phyloP scores from a whole-genome alignment of 257 asterid genomes.

The Solanum clarkiae region DNA sequence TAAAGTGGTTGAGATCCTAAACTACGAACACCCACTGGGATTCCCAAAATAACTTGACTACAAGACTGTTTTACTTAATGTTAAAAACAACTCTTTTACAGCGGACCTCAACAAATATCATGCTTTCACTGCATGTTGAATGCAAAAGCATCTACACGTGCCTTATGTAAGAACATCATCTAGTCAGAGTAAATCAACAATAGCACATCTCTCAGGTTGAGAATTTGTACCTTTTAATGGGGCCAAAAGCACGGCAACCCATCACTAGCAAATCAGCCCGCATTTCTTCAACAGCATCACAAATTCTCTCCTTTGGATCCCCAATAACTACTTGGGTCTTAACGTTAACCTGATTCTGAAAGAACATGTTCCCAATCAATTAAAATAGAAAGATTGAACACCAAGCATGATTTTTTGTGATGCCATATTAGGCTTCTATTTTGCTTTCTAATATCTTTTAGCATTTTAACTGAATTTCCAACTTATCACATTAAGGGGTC shows the following conservation, averaged over 20 bases:
- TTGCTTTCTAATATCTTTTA: background rate
- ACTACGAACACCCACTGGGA: background rate
- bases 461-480: background rate
- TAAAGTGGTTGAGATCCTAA: background rate
- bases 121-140: background rate
- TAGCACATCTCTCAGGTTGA: background rate
- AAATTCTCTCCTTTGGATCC: conserved; percentile 38
- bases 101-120: background rate
- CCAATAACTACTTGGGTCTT: conserved; percentile 31
- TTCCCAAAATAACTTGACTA: background rate
- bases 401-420: background rate
- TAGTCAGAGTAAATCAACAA: background rate
- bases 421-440: background rate
- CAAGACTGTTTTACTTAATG: background rate
- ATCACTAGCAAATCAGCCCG: conserved; percentile 33
- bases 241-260: conserved; percentile 40
- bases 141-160: background rate
- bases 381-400: background rate
- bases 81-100: background rate
- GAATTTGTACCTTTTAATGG: conserved; percentile 27
- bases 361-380: background rate
- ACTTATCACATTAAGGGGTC: background rate
- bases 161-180: background rate
- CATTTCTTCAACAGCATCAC: conserved; percentile 38
- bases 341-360: conserved; percentile 13